These are phyloP conservation scores for Cytospora mali DNA, from an alignment of 2,329 filamentous ascomycete genomes.

Conservation along the genomic window DNA sequence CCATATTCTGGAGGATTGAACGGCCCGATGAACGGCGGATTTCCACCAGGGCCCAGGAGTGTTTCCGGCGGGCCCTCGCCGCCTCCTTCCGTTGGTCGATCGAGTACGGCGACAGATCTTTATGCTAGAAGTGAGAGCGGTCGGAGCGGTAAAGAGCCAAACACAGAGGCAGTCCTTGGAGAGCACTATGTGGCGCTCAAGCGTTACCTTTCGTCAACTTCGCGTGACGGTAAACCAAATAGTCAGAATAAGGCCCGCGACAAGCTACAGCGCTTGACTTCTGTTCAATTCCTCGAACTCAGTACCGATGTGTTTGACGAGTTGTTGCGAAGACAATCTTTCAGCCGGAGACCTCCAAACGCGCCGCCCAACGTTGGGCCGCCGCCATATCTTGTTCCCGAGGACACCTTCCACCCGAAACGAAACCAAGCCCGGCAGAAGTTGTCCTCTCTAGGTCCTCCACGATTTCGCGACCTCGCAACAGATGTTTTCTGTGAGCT, in stretches of 20 bases:
- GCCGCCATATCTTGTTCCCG: constrained; percentile 80
- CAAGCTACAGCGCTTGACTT: constrained; percentile 86
- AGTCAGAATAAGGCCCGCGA: constrained; percentile 89
- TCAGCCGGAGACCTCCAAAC: constrained; percentile 56
- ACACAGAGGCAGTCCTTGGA: constrained; percentile 63
- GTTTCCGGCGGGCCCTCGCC: constrained; percentile 75
- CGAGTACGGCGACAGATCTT: constrained; percentile 75
- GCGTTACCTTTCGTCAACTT: constrained; percentile 69
- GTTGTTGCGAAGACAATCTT: constrained; percentile 80
- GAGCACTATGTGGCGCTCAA: constrained; percentile 84
- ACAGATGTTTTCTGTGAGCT: constrained; percentile 96
- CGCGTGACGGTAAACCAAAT: constrained; percentile 74
- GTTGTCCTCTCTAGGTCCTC: constrained; percentile 82
- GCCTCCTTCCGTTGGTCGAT: constrained; percentile 83
- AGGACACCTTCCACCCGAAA: constrained; percentile 90
- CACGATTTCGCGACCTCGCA: constrained; percentile 86
- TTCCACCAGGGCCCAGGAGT: constrained; percentile 58
- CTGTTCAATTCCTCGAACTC: constrained; percentile 94
- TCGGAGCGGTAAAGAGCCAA: constrained; percentile 62
- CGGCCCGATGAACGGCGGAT: constrained; percentile 62
- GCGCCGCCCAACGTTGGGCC: constrained; percentile 52
- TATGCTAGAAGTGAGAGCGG: constrained; percentile 70
- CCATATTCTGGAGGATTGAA: constrained; percentile 67
- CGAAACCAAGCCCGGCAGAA: constrained; percentile 97
- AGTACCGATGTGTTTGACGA: constrained; percentile 98